These are phyloP conservation scores for Cercospora janseana DNA, from an alignment of 2,329 filamentous ascomycete genomes.

Conservation along the genomic window DNA sequence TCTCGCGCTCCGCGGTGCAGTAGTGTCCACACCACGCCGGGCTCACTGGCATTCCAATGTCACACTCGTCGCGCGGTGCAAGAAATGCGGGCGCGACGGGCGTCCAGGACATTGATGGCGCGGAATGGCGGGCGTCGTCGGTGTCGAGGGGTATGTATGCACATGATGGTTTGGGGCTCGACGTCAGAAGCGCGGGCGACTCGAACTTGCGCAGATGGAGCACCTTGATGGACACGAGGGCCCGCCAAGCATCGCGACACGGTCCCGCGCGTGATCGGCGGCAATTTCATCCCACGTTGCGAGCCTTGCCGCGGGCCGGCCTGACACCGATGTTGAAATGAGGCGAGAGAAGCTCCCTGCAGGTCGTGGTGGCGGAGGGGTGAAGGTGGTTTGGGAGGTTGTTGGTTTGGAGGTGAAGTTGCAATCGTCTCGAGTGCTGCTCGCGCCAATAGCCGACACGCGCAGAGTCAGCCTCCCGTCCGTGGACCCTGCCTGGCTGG, in stretches of 20 bases:
- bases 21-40: not conserved
- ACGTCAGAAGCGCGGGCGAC: constrained; percentile 4
- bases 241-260: constrained; percentile 8
- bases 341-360: too few relatives aligned
- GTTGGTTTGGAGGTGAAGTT: not conserved
- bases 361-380: too few relatives aligned
- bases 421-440: not conserved
- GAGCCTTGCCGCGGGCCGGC: too few relatives aligned
- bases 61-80: not conserved
- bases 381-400: too few relatives aligned
- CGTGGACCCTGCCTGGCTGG: not conserved
- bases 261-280: constrained; percentile 5
- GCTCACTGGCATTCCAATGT: not conserved
- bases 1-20: not conserved
- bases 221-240: constrained; percentile 24
- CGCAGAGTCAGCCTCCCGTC: constrained; percentile 1
- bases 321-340: too few relatives aligned
- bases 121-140: constrained; percentile 1
- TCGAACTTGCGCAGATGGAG: constrained; percentile 7
- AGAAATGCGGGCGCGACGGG: not conserved
- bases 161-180: constrained; percentile 7
- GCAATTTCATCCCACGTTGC: too few relatives aligned
- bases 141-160: constrained; percentile 3
- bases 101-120: constrained; percentile 19
- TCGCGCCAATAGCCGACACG: constrained; percentile 4